phyloP scores from a whole-genome alignment of 1,284 basidiomycete species.

The Schizophyllum amplum region DNA sequence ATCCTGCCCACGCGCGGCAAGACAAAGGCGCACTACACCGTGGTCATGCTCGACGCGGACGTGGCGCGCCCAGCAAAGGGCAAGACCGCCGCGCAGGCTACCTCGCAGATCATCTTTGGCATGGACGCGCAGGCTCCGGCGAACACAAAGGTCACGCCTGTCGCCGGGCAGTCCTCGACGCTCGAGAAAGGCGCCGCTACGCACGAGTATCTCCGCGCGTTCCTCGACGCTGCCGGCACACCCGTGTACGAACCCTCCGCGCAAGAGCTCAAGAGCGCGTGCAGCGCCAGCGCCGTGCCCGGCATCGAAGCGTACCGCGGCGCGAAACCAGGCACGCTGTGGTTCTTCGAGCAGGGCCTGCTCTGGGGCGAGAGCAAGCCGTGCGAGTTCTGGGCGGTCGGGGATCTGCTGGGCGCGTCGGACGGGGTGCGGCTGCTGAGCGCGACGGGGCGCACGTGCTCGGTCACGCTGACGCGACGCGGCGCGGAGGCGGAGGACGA shows the following conservation, averaged over 20 bases:
- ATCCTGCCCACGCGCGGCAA: conserved; percentile 61
- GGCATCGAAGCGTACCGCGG: conserved; percentile 61
- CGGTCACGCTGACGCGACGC: conserved; percentile 48
- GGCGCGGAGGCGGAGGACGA: conserved; percentile 20
- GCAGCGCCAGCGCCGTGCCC: conserved; percentile 29
- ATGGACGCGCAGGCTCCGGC: conserved; percentile 42
- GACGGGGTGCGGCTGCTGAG: conserved; percentile 56
- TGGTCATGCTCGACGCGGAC: conserved; percentile 48
- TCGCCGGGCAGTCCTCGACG: conserved; percentile 15
- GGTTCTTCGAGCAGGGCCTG: conserved; percentile 61
- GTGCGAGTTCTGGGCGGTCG: conserved; percentile 66
- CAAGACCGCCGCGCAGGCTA: conserved; percentile 16
- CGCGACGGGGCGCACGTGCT: conserved; percentile 60
- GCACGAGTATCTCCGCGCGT: conserved; percentile 36
- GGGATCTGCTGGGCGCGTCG: conserved; percentile 38
- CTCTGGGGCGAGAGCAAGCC: conserved; percentile 68
- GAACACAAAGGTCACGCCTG: conserved; percentile 14
- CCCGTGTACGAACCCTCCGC: conserved; percentile 41
- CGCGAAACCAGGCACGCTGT: conserved; percentile 62
- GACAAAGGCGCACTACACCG: conserved; percentile 57
- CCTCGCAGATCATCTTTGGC: conserved; percentile 54
- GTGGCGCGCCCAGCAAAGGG: conserved; percentile 31
- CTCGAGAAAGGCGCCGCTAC: conserved; percentile 46
- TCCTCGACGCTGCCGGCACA: conserved; percentile 41
- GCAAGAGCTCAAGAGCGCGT: conserved; percentile 46